Conservation (phyloP, 306 rosid genomes). For the Ceratonia siliqua region DNA sequence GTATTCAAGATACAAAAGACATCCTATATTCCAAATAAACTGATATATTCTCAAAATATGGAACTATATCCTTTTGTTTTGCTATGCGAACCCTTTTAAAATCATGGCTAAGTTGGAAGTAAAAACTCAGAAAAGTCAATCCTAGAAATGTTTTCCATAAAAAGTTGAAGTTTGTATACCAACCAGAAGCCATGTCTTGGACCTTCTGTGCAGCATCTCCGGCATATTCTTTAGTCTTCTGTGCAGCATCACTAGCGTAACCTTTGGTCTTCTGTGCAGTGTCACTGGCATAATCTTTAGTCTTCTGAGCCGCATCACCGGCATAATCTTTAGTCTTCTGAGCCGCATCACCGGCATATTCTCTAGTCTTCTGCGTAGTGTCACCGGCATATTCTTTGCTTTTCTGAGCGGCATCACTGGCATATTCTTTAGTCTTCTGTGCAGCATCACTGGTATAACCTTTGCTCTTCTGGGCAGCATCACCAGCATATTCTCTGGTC, state of each 20-base stretch:
- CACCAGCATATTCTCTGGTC: background rate
- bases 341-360: background rate
- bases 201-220: conserved; percentile 6
- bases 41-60: too few relatives aligned
- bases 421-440: background rate
- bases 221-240: background rate
- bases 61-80: too few relatives aligned
- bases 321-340: background rate
- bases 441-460: background rate
- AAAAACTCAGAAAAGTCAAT: too few relatives aligned
- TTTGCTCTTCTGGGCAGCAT: background rate
- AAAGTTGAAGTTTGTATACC: conserved; percentile 9
- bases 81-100: background rate
- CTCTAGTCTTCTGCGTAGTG: background rate
- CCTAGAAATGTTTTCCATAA: background rate
- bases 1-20: too few relatives aligned
- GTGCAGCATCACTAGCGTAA: conserved; percentile 2
- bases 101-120: background rate
- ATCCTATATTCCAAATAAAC: too few relatives aligned
- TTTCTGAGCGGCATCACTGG: background rate
- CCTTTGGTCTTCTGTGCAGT: conserved; percentile 16
- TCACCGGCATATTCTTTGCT: background rate
- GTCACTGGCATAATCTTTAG: conserved; percentile 1
- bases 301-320: conserved; percentile 27
- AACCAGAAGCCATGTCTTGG: conserved; percentile 56